phyloP scores from a whole-genome alignment of 129 eudicot species.

The Escallonia rubra region DNA sequence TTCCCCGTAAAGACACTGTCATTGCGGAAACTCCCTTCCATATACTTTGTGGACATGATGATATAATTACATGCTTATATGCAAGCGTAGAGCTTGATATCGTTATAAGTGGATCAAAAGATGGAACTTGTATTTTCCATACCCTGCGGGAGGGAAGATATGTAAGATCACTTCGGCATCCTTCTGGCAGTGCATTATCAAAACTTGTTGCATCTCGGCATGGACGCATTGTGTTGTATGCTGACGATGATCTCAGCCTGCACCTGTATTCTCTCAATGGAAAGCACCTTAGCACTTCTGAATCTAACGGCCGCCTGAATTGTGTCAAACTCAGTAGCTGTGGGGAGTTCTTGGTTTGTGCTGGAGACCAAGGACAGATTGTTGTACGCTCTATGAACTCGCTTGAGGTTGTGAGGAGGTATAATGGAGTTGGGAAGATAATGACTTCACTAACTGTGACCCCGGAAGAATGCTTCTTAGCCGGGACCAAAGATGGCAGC shows the following conservation, averaged over 20 bases:
- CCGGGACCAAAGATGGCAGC: conserved; percentile 94
- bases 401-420: conserved; percentile 68
- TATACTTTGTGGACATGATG: conserved; percentile 96
- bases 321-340: conserved; percentile 86
- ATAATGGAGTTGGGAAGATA: conserved; percentile 68
- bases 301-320: conserved; percentile 85
- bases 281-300: conserved; percentile 64
- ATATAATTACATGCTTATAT: conserved; percentile 73
- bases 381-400: conserved; percentile 87
- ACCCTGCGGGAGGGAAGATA: conserved; percentile 81
- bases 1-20: conserved; percentile 57
- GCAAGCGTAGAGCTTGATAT: conserved; percentile 88
- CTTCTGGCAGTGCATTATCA: conserved; percentile 66
- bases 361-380: conserved; percentile 95
- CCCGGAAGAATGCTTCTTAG: conserved; percentile 86
- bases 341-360: conserved; percentile 91
- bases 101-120: conserved; percentile 93
- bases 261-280: conserved; percentile 87
- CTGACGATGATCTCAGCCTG: conserved; percentile 84
- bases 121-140: conserved; percentile 93
- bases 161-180: conserved; percentile 83
- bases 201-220: conserved; percentile 82
- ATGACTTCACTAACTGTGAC: conserved; percentile 80
- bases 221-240: conserved; percentile 69
- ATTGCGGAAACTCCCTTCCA: conserved; percentile 83